Percentiles rank a stretch among this genome's conserved stretches.
Conservation (phyloP, 768 basidiomycete genomes). For the Russula abietina region DNA sequence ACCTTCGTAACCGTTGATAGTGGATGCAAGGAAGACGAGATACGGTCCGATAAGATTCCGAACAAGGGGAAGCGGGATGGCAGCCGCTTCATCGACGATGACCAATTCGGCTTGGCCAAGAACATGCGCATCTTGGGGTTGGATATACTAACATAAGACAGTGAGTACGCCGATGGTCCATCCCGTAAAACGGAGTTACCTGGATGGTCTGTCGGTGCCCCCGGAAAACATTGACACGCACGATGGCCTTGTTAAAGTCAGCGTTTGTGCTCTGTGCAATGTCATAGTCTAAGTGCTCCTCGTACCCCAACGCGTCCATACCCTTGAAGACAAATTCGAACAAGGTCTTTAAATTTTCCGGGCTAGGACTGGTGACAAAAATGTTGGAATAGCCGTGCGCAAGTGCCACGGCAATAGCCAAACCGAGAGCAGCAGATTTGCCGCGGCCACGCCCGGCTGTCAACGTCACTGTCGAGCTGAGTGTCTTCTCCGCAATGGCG, state of each 20-base stretch:
- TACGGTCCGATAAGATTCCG: slow-evolving; percentile 92
- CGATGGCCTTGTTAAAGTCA: slow-evolving; percentile 91
- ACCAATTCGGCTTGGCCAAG: slow-evolving; percentile 96
- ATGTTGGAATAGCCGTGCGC: slow-evolving; percentile 95
- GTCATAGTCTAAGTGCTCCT: slow-evolving; percentile 97
- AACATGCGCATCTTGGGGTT: slow-evolving; percentile 96
- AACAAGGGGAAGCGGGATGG: slow-evolving; percentile 94
- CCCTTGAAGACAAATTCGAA: slow-evolving; percentile 99
- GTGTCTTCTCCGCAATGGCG: slow-evolving; percentile 86
- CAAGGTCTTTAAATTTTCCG: slow-evolving; percentile 95
- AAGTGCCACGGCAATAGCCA: slow-evolving; percentile 89
- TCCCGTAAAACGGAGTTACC: slow-evolving; percentile 40
- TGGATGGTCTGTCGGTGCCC: slow-evolving; percentile 95
- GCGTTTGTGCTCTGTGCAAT: slow-evolving; percentile 92
- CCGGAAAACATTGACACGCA: slow-evolving; percentile 89
- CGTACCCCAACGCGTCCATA: slow-evolving; percentile 88
- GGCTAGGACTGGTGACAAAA: slow-evolving; percentile 95
- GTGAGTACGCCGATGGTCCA: not conserved
- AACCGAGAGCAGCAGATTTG: slow-evolving; percentile 93
- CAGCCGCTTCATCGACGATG: slow-evolving; percentile 97
- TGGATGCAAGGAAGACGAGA: slow-evolving; percentile 98
- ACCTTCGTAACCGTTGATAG: slow-evolving; percentile 98
- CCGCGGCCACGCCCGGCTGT: slow-evolving; percentile 94
- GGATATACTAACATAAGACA: slow-evolving; percentile 69
- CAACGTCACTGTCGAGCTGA: slow-evolving; percentile 90